Percentiles rank a stretch among this genome's conserved stretches.
Conservation (phyloP, 768 basidiomycete genomes). For the Exidia glandulosa region DNA sequence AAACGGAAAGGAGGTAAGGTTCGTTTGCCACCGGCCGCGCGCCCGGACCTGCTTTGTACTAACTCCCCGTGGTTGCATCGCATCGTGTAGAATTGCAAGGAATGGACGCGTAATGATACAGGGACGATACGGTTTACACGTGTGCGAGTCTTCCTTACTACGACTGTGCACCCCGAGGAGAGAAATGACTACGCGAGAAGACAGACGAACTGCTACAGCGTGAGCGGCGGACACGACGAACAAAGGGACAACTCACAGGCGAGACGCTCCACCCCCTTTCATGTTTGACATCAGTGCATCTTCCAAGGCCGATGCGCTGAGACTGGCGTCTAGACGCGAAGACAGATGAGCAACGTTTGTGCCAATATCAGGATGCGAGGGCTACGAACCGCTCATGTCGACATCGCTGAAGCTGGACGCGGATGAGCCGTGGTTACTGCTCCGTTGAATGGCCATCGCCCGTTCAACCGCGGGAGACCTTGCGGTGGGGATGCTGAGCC, state of each 20-base stretch:
- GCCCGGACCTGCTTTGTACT: not conserved
- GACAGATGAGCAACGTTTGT: not conserved
- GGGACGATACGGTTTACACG: too few species aligned
- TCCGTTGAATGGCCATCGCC: conserved; percentile 37
- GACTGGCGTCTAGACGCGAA: conserved; percentile 30
- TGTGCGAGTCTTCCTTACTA: too few species aligned
- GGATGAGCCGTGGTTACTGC: conserved; percentile 57
- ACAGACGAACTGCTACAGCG: conserved; percentile 13
- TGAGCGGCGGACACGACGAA: not conserved
- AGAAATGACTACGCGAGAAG: conserved; percentile 20
- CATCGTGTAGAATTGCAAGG: not conserved
- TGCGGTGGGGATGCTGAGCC: conserved; percentile 37
- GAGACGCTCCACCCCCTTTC: conserved; percentile 50
- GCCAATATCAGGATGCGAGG: not conserved
- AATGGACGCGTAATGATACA: conserved; percentile 6
- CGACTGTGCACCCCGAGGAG: not conserved
- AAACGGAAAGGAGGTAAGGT: not conserved
- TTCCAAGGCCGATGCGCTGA: conserved; percentile 66
- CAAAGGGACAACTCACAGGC: conserved; percentile 42
- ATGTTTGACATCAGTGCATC: conserved; percentile 73
- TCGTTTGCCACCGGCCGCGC: not conserved
- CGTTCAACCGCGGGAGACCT: conserved; percentile 33
- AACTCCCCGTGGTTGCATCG: not conserved
- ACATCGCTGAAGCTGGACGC: conserved; percentile 74
- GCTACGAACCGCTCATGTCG: conserved; percentile 52